phyloP scores from a whole-genome alignment of 148 eudicot genomes.

The Vaccinium myrtillus region DNA sequence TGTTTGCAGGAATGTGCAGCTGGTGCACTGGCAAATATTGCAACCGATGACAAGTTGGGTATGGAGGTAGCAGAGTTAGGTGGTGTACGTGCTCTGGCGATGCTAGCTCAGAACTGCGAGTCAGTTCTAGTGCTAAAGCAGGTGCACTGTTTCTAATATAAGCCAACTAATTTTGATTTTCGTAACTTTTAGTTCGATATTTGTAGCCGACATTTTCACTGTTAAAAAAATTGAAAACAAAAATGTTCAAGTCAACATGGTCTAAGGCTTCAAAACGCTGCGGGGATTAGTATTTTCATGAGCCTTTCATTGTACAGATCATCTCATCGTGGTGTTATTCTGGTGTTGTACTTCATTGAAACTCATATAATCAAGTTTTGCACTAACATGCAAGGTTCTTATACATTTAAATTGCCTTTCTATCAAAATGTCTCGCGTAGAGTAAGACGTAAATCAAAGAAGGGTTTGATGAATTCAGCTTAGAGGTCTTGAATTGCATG shows the following conservation, averaged over 20 bases:
- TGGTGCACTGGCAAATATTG: slow-evolving; percentile 89
- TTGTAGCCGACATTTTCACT: background rate
- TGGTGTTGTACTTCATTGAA: background rate
- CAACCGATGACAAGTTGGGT: slow-evolving; percentile 94
- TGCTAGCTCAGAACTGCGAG: slow-evolving; percentile 76
- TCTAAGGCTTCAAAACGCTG: background rate
- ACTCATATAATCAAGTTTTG: background rate
- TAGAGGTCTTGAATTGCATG: background rate
- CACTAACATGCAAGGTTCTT: background rate
- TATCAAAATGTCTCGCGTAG: background rate
- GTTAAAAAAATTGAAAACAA: background rate
- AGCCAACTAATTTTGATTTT: background rate
- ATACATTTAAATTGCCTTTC: background rate
- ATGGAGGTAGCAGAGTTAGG: slow-evolving; percentile 82
- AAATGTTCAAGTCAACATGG: background rate
- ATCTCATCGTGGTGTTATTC: background rate
- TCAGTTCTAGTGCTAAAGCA: slow-evolving; percentile 92
- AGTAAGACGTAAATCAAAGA: background rate
- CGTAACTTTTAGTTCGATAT: background rate
- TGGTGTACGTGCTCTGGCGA: slow-evolving; percentile 86
- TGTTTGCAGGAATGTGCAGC: slow-evolving; percentile 88
- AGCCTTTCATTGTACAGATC: background rate
- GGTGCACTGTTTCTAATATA: slow-evolving; percentile 34
- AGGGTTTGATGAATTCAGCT: background rate
- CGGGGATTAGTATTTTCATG: background rate